Conservation (phyloP, 345 rosid species). For the Populus davidiana region DNA sequence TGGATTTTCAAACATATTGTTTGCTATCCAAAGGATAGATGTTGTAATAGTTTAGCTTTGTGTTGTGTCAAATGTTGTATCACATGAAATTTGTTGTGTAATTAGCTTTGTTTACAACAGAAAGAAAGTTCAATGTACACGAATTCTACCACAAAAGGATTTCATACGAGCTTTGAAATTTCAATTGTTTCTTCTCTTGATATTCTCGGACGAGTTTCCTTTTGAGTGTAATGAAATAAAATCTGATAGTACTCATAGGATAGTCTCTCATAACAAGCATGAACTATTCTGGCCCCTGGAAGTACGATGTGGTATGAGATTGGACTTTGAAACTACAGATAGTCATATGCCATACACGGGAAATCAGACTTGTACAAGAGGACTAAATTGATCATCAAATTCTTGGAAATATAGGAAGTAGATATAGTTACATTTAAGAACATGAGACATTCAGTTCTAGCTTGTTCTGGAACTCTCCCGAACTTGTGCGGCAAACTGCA, state of each 20-base stretch:
- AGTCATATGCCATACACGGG: no score
- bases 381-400: no score
- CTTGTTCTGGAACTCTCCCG: conserved; percentile 28
- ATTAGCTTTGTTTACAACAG: conserved; percentile 21
- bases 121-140: background rate
- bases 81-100: conserved; percentile 28
- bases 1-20: conserved; percentile 19
- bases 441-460: background rate
- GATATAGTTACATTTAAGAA: background rate
- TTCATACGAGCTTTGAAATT: background rate
- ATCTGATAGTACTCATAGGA: no score
- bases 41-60: conserved; percentile 17
- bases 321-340: no score
- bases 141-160: background rate
- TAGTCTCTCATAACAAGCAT: no score
- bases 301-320: no score
- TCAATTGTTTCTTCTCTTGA: background rate
- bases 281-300: no score
- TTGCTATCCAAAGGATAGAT: conserved; percentile 66
- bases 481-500: conserved; percentile 62
- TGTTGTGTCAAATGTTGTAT: conserved; percentile 15
- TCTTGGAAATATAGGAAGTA: background rate
- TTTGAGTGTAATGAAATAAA: no score
- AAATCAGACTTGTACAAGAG: no score
- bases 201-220: background rate